Evolutionary conservation across 306 rosid species (phyloP), one percentile per base, ranked within the genome.

Genomic region (Vigna mungo): DNA sequence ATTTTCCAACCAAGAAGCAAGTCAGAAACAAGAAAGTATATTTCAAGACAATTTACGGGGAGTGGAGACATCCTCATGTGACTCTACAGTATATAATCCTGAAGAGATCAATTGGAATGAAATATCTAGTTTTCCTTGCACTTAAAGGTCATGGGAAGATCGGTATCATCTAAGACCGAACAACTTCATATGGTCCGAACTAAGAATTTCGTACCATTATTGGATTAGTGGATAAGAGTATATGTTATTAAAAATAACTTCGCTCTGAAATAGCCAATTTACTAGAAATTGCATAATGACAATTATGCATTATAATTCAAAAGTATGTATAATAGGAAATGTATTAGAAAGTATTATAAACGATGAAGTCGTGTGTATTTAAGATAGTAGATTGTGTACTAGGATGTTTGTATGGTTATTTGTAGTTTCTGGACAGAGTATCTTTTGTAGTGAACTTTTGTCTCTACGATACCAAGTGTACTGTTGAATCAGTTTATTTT

Each of bases 31-130:
- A 2, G 36, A 63, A 32, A 68, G 53, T 52, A 11, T 39, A 58
- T 27, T 58, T 55, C 82, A 0, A 25, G 60, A 68, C 41, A 75
- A 58, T 36, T 44, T 44, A 7, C 36, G 11, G 25, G 51, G 21
- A 65, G 41, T 76, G 69, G 65, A 36, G 63, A 5, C 74, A 69
- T 85, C 84, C 70, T 78, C 87, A 17, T 66, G 46, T 66, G 76
- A 83, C 37, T 82, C 81, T 12, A 70, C 56, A 46, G 7, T 64
- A 9, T 75, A 64, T 53, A 54, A 18, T 59, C 66, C 46, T 7
- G 21, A 17, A 12, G 65, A 77, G 70, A 59, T 59, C 51, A 66
- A 41, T 34, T 3, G 17, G 32, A 3, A 17, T 10, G 36, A 62
- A 68, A 68, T 56, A 74, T 64, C 17, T 34, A 43, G 68, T 32